Conservation (phyloP, 495 filamentous ascomycete genomes). For the Cairneyella variabilis region DNA sequence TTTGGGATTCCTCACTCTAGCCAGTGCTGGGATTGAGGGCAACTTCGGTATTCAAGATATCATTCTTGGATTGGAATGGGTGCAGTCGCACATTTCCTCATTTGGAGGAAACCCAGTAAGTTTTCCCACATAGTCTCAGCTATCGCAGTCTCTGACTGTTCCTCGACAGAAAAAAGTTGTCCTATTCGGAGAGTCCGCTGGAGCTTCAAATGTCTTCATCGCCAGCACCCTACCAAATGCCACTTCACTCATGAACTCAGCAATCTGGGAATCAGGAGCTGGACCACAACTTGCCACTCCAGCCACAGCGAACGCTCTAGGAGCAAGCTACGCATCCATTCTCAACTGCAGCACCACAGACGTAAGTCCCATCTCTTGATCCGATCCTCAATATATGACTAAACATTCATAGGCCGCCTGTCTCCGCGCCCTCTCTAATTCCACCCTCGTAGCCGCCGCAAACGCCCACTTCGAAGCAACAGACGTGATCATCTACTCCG, state of each 20-base stretch:
- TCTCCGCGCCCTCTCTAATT: background rate
- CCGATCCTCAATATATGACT: background rate
- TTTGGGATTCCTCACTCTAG: constrained; percentile 31
- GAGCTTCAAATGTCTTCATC: constrained; percentile 31
- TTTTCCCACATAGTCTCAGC: constrained; percentile 22
- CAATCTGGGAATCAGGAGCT: constrained; percentile 34
- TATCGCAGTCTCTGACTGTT: constrained; percentile 12
- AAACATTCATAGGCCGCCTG: background rate
- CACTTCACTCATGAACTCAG: constrained; percentile 30
- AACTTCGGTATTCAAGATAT: constrained; percentile 51
- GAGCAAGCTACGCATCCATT: background rate
- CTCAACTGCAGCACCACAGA: constrained; percentile 7
- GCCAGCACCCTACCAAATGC: constrained; percentile 34
- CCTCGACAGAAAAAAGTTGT: constrained; percentile 30
- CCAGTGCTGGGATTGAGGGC: constrained; percentile 32
- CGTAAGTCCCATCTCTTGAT: background rate
- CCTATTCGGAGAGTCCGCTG: constrained; percentile 40
- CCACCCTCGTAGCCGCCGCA: background rate
- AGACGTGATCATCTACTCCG: background rate
- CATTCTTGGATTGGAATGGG: constrained; percentile 40
- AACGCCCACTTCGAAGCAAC: background rate
- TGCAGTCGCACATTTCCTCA: constrained; percentile 37
- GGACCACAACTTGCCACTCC: constrained; percentile 17
- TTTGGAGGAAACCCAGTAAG: constrained; percentile 31
- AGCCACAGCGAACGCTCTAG: constrained; percentile 7